phyloP scores from a whole-genome alignment of 2,329 filamentous ascomycete species.

The Arthroderma sp. region DNA sequence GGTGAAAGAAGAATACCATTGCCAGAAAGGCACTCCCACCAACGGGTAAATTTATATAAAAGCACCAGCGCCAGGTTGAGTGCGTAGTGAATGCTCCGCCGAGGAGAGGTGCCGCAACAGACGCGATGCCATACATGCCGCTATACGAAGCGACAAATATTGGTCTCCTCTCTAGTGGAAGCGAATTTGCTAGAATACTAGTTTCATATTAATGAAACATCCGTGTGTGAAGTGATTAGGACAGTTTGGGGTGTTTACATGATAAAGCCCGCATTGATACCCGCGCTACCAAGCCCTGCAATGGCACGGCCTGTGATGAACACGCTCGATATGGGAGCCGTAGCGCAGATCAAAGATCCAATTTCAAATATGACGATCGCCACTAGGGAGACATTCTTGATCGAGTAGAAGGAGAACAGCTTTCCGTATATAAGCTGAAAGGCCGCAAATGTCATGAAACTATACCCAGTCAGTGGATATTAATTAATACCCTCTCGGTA shows the following conservation, averaged over 20 bases:
- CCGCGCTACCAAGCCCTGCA: conserved; percentile 25
- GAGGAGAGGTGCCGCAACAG: conserved; percentile 7
- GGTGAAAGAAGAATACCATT: conserved; percentile 14
- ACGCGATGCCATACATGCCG: conserved; percentile 8
- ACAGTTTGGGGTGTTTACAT: conserved; percentile 15
- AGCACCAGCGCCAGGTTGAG: conserved; percentile 9
- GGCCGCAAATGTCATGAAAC: conserved; percentile 11
- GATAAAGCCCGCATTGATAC: conserved; percentile 26
- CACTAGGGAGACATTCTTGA: conserved; percentile 21
- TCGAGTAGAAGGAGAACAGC: conserved; percentile 27
- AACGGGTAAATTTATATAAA: conserved; percentile 17
- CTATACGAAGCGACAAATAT: conserved; percentile 7
- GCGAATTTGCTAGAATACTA: conserved; percentile 1
- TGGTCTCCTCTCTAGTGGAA: conserved; percentile 5
- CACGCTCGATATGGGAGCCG: conserved; percentile 22
- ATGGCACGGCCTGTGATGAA: conserved; percentile 30
- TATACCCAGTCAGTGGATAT: conserved; percentile 25
- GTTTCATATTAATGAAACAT: not conserved
- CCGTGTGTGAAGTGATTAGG: not conserved
- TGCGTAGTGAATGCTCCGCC: conserved; percentile 8
- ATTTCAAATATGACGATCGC: conserved; percentile 17
- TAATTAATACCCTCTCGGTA: not conserved
- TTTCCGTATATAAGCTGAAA: conserved; percentile 25
- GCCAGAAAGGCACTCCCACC: conserved; percentile 25
- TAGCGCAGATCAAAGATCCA: conserved; percentile 14